Percentiles rank a stretch among this genome's conserved stretches.
phyloP scores from a whole-genome alignment of 176 grass and related monocot genomes.

The barley (Hordeum vulgare) region DNA sequence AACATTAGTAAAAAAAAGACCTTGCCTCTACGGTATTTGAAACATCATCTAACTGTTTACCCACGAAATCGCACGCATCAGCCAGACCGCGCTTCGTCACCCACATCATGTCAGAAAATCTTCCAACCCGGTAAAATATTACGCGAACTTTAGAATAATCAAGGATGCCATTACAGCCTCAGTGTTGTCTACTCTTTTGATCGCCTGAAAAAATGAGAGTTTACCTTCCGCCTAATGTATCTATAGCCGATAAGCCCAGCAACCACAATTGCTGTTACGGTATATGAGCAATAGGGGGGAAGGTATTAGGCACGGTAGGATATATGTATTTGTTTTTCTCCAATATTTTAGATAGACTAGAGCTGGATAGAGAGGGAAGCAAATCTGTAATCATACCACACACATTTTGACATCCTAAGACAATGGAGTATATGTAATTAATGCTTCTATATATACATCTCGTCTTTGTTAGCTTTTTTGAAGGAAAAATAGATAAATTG shows the following conservation, averaged over 20 bases:
- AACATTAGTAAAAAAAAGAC: background rate
- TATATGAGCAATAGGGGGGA: background rate
- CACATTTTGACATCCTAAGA: too few relatives aligned
- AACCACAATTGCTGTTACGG: slow-evolving; percentile 40
- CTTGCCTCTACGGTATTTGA: slow-evolving; percentile 60
- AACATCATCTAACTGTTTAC: slow-evolving; percentile 67
- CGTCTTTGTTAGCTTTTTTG: background rate
- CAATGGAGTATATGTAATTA: background rate
- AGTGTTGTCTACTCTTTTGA: background rate
- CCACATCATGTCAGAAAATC: slow-evolving; percentile 78
- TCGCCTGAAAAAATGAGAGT: background rate
- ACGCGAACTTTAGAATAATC: background rate
- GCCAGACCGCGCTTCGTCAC: slow-evolving; percentile 65
- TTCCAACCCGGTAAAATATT: slow-evolving; percentile 65
- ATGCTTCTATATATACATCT: background rate
- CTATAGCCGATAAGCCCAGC: slow-evolving; percentile 58
- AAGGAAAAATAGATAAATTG: background rate
- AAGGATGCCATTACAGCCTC: background rate
- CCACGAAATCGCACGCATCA: slow-evolving; percentile 68
- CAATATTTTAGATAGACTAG: too few relatives aligned
- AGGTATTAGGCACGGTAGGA: too few relatives aligned
- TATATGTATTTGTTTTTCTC: too few relatives aligned
- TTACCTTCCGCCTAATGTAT: slow-evolving; percentile 82
- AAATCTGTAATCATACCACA: too few relatives aligned
- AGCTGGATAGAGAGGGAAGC: too few relatives aligned